These are phyloP conservation scores for Aspergillus sp. DNA, from an alignment of 2,329 filamentous ascomycete genomes.

Conservation along the genomic window DNA sequence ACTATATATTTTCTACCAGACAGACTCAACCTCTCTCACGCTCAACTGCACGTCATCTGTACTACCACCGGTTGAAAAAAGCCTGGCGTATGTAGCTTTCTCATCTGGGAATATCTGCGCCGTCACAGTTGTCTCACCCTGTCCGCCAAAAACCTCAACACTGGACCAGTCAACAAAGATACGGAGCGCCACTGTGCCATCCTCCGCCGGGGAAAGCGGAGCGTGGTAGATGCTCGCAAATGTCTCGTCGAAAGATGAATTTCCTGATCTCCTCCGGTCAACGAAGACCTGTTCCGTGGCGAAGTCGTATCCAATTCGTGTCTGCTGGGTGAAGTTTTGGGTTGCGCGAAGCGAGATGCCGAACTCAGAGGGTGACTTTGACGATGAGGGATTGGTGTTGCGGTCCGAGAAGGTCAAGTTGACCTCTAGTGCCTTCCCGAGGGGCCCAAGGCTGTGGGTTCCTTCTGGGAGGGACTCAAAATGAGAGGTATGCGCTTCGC, in stretches of 20 bases:
- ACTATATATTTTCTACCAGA: background rate
- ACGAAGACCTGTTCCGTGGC: constrained; percentile 22
- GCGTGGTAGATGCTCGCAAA: constrained; percentile 23
- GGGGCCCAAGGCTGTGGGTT: constrained; percentile 12
- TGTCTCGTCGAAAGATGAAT: constrained; percentile 23
- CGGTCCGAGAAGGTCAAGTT: constrained; percentile 20
- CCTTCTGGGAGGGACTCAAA: constrained; percentile 14
- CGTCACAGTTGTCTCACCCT: constrained; percentile 27
- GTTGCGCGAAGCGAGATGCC: constrained; percentile 22
- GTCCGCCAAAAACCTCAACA: constrained; percentile 29
- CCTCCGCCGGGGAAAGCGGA: constrained; percentile 13
- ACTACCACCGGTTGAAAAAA: constrained; percentile 1
- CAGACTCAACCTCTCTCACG: background rate
- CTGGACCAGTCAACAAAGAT: constrained; percentile 31
- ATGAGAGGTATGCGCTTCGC: background rate
- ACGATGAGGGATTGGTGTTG: constrained; percentile 2
- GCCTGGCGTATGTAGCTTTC: constrained; percentile 9
- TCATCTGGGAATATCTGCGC: constrained; percentile 28
- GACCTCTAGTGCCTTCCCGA: constrained; percentile 21
- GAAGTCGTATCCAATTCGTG: constrained; percentile 30
- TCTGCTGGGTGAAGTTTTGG: constrained; percentile 20
- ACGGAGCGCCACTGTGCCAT: constrained; percentile 20
- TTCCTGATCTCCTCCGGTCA: constrained; percentile 24
- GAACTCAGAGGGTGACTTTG: background rate
- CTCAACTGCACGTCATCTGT: background rate